Base-by-base conservation (phyloP, 768 basidiomycete genomes). In the Auricularia sp. region DNA sequence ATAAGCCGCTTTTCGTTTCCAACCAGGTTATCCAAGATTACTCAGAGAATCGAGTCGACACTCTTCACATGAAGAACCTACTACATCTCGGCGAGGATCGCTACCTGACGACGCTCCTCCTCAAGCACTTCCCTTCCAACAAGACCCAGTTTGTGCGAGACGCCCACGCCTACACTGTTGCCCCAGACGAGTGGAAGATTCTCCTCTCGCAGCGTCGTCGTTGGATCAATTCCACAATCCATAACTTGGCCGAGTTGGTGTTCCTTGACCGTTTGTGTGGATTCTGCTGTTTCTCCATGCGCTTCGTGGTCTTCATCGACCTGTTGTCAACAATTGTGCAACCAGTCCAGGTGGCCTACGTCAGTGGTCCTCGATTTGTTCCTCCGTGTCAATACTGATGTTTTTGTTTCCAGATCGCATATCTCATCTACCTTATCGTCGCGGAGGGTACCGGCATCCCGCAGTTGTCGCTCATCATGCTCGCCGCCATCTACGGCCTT, bases 231-330 rank as follows among this genome's bases (percentile, higher is more conserved):
- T 98, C 96, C 18, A 99, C 96, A 0, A 86, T 99, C 11, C 96
- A 99, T 78, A 99, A 99, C 76, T 77, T 99, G 64, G 91, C 88
- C 61, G 96, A 98, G 72, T 80, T 99, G 53, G 79, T 98, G 64
- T 93, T 94, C 79, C 76, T 98, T 71, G 91, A 95, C 63, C 86
- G 90, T 65, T 84, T 95, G 29, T 95, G 93, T 71, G 93, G 93
- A 67, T 97, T 98, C 84, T 98, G 96, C 73, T 96, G 93, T 79
- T 98, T 98, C 83, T 97, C 93, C 0, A 98, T 99, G 97, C 86
- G 96, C 12, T 98, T 98, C 73, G 80, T 98, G 43, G 96, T 98
- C 70, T 91, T 99, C 85, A 90, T 99, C 70, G 97, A 98, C 77
- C 77, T 98, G 62, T 73, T 99, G 42, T 93, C 91, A 12, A 93